Percentiles rank a stretch among this genome's conserved stretches.
Evolutionary conservation across 495 filamentous ascomycete genomes (phyloP).

Genomic region (Penicillium waksmanii): DNA sequence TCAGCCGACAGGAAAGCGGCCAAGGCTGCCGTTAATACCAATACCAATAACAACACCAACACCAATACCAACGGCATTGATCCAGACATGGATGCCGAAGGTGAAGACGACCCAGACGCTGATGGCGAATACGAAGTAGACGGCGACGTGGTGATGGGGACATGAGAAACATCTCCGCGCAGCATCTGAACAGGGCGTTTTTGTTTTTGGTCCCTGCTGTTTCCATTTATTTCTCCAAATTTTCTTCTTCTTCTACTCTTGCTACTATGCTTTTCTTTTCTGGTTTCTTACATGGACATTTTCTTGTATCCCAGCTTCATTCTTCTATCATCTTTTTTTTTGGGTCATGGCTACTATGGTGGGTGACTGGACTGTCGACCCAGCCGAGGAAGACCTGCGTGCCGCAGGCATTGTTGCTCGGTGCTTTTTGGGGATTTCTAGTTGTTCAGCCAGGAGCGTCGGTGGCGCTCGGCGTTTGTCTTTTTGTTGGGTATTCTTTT

Average conservation of each 20-base stretch:
- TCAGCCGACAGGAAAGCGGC: conserved; percentile 18
- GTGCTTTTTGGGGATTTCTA: conserved; percentile 14
- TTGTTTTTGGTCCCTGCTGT: conserved; percentile 7
- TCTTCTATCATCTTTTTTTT: background rate
- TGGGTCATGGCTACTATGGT: conserved; percentile 1
- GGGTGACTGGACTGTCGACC: background rate
- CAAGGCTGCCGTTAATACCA: conserved; percentile 7
- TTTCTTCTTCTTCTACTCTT: conserved; percentile 10
- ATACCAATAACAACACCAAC: conserved; percentile 3
- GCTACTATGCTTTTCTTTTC: conserved; percentile 8
- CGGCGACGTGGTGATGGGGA: conserved; percentile 44
- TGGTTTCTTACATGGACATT: conserved; percentile 1
- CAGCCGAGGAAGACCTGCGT: background rate
- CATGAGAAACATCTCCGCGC: conserved; percentile 25
- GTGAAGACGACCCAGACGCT: conserved; percentile 33
- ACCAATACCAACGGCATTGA: conserved; percentile 29
- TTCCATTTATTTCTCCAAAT: conserved; percentile 18
- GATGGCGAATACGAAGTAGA: conserved; percentile 42
- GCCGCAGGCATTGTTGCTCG: conserved; percentile 6
- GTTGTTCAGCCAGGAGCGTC: conserved; percentile 43
- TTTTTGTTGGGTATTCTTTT: conserved; percentile 19
- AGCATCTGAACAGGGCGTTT: conserved; percentile 35
- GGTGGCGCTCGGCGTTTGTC: conserved; percentile 22
- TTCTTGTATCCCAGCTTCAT: conserved; percentile 8
- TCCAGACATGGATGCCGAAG: conserved; percentile 31